Evolutionary conservation across 2,329 filamentous ascomycete genomes (phyloP), one percentile per base, ranked within the genome.

Genomic region (Tolypocladium album): DNA sequence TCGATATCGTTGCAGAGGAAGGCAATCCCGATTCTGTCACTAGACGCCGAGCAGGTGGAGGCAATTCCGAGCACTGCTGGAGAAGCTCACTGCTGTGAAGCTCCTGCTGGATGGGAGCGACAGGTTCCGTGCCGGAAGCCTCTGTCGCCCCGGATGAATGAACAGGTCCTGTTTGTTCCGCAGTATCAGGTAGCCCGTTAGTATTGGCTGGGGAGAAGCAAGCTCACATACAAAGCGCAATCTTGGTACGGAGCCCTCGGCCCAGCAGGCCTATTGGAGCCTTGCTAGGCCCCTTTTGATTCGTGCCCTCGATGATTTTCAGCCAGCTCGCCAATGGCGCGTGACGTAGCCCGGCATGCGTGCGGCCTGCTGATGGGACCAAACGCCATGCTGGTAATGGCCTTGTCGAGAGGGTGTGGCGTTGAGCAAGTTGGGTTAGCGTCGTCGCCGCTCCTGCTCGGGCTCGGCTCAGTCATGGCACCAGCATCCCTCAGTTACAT

Each of bases 11-110:
- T 40, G 55, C 38, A 55, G 53, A 36, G n/a, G 11, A 55, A 31
- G 38, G 55, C 22, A 56, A 20, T 11, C 27, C 13, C 4, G 31
- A 38, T 36, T 42, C 20, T 58, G 39, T 36, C 40, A 27, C 40
- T 45, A 24, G 34, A 56, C 31, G 58, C 24, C 55, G n/a, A 47
- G n/a, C 43, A 62, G 60, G 59, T 61, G 62, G 64, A 62, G 65
- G 65, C 60, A 67, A 64, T 65, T 67, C 66, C 66, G 67, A 68
- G 67, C 67, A 67, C 66, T 62, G 61, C 62, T 60, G 55, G 62
- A 56, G 60, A 50, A 42, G 52, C 52, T 60, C 55, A 55, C 58
- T 22, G 57, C 56, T 45, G 34, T 38, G 56, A 47, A 57, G 57
- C 50, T 55, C 59, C 60, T 61, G 60, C 62, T 60, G 61, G 62